Evolutionary conservation across 371 early-diverging fungal genomes (phyloP).

Genomic region (Syncephalastrum monosporum): DNA sequence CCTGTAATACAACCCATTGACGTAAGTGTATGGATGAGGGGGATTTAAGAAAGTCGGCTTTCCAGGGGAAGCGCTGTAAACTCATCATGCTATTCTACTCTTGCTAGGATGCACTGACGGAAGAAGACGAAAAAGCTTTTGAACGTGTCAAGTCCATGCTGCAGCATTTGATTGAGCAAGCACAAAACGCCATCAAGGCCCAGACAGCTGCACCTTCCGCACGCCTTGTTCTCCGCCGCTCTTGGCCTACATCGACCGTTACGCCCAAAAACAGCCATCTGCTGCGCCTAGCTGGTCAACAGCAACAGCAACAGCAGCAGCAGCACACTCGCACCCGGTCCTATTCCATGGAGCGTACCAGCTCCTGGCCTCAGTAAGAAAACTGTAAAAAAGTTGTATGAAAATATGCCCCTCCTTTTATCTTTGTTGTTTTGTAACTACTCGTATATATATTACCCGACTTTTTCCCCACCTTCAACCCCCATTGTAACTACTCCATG

Average conservation of each 20-base stretch:
- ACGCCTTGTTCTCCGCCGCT: slow-evolving; percentile 8
- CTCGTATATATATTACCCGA: neutral
- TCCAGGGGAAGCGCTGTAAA: no score
- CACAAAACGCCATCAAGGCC: slow-evolving; percentile 34
- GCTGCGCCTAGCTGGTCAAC: slow-evolving; percentile 8
- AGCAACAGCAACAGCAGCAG: neutral
- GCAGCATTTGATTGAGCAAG: slow-evolving; percentile 38
- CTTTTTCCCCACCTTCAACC: no score
- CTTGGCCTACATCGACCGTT: slow-evolving; percentile 8
- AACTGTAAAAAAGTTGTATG: slow-evolving; percentile 1
- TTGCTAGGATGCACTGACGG: slow-evolving; percentile 7
- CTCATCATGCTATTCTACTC: no score
- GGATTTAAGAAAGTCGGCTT: neutral
- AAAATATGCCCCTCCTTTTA: slow-evolving; percentile 8
- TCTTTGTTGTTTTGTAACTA: neutral
- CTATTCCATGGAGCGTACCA: slow-evolving; percentile 12
- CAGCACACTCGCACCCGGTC: slow-evolving; percentile 6
- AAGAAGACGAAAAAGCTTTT: slow-evolving; percentile 34
- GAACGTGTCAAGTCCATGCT: slow-evolving; percentile 32
- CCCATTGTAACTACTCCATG: slow-evolving; percentile 1
- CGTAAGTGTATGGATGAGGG: neutral
- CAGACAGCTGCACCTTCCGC: slow-evolving; percentile 5
- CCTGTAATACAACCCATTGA: no score
- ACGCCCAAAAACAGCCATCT: slow-evolving; percentile 8
- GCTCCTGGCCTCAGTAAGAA: slow-evolving; percentile 9